Conservation (phyloP, 192 early-diverging fungal species). For the Linnemannia zychae region DNA sequence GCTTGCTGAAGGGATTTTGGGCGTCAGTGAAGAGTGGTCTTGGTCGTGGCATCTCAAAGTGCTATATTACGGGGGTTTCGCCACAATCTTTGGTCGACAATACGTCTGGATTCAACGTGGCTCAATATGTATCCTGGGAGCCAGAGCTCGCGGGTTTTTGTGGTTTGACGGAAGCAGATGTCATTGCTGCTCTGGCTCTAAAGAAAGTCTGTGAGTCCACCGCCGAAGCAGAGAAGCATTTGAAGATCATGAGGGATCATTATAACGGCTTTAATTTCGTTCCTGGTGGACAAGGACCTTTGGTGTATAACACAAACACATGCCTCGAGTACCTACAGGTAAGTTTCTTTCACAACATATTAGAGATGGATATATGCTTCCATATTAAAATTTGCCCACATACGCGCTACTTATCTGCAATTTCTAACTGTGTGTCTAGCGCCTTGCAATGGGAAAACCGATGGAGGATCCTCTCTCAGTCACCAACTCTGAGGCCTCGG, state of each 20-base stretch:
- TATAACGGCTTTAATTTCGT: slow-evolving; percentile 47
- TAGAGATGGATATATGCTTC: slow-evolving; percentile 6
- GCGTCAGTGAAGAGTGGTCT: slow-evolving; percentile 45
- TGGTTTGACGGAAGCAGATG: slow-evolving; percentile 43
- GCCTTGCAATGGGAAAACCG: slow-evolving; percentile 18
- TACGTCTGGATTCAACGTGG: slow-evolving; percentile 42
- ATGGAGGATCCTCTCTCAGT: slow-evolving; percentile 42
- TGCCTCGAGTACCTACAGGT: slow-evolving; percentile 56
- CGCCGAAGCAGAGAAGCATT: slow-evolving; percentile 34
- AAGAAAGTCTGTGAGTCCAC: slow-evolving; percentile 28
- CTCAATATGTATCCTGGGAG: slow-evolving; percentile 31
- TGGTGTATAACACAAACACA: slow-evolving; percentile 46
- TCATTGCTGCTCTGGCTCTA: slow-evolving; percentile 29
- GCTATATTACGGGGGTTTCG: slow-evolving; percentile 35
- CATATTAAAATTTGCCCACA: not conserved
- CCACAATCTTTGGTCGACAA: slow-evolving; percentile 39
- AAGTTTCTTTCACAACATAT: slow-evolving; percentile 19
- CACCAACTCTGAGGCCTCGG: slow-evolving; percentile 40
- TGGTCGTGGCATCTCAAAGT: slow-evolving; percentile 20
- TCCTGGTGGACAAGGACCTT: slow-evolving; percentile 35
- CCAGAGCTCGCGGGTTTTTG: slow-evolving; percentile 31
- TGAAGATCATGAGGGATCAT: slow-evolving; percentile 46
- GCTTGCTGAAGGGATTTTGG: slow-evolving; percentile 54
- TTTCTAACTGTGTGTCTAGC: slow-evolving; percentile 20
- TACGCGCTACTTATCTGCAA: slow-evolving; percentile 14